Percentiles rank a stretch among this genome's conserved stretches.
phyloP scores from a whole-genome alignment of 75 land plant genomes.

The Sequoia sempervirens region DNA sequence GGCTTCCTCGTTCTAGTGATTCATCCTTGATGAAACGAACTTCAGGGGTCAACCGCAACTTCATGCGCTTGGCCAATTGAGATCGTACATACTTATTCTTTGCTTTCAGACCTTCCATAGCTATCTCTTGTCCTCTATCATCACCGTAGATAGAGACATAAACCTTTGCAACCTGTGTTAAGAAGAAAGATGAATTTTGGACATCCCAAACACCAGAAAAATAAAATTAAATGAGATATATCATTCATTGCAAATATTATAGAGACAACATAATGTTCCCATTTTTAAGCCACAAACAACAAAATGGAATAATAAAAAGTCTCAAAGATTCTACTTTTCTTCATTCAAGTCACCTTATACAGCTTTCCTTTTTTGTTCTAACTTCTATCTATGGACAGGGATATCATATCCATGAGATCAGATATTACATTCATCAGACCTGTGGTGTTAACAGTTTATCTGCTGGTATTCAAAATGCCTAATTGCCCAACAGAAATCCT shows the following conservation, averaged over 20 bases:
- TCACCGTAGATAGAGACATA: slow-evolving; percentile 91
- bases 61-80: slow-evolving; percentile 83
- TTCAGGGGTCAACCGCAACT: slow-evolving; percentile 85
- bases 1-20: slow-evolving; percentile 87
- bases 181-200: not conserved
- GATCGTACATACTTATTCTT: slow-evolving; percentile 84
- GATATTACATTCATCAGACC: not conserved
- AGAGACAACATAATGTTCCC: not conserved
- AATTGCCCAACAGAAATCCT: not conserved
- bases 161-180: slow-evolving; percentile 81
- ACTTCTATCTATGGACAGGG: not conserved
- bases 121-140: slow-evolving; percentile 88
- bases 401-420: not conserved
- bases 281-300: not conserved
- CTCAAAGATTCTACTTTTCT: not conserved
- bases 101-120: slow-evolving; percentile 78
- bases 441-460: not conserved
- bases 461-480: not conserved
- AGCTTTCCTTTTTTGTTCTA: not conserved
- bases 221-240: not conserved
- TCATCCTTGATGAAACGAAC: slow-evolving; percentile 94
- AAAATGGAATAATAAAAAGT: not conserved
- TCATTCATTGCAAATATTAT: not conserved
- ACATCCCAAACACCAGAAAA: not conserved
- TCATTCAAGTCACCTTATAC: not conserved